Percentiles rank a stretch among this genome's conserved stretches.
Conservation (phyloP, 352 stramenopile species). For the Pythium rishiriense region DNA sequence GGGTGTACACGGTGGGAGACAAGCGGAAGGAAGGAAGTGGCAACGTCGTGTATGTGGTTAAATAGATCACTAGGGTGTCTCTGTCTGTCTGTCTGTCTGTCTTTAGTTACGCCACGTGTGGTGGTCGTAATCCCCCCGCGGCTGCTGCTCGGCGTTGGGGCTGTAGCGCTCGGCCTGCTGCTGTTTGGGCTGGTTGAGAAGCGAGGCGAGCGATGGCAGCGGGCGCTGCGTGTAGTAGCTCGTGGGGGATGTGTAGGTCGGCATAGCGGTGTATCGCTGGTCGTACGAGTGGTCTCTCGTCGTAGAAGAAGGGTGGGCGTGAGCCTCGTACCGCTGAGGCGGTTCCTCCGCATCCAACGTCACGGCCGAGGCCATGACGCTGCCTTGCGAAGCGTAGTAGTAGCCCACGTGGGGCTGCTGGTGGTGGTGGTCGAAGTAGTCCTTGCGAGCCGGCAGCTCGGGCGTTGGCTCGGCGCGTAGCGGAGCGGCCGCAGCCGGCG, state of each 20-base stretch:
- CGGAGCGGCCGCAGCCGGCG: not conserved
- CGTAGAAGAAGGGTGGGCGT: not conserved
- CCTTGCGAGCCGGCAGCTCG: not conserved
- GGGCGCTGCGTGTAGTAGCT: slow-evolving; percentile 11
- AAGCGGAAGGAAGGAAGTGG: not conserved
- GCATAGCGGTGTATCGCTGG: slow-evolving; percentile 14
- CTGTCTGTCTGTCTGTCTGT: not conserved
- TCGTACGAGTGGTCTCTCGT: slow-evolving; percentile 16
- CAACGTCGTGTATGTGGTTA: not conserved
- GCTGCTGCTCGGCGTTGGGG: not conserved
- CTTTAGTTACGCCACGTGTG: slow-evolving; percentile 3
- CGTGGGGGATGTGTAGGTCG: slow-evolving; percentile 5
- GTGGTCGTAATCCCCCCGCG: slow-evolving; percentile 3
- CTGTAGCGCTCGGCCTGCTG: not conserved
- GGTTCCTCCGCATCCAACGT: slow-evolving; percentile 20
- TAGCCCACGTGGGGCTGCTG: slow-evolving; percentile 3
- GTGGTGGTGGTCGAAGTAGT: slow-evolving; percentile 3
- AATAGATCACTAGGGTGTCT: not conserved
- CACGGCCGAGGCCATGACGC: slow-evolving; percentile 21
- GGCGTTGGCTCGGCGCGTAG: not conserved
- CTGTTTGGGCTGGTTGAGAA: slow-evolving; percentile 17
- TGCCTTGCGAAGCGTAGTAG: slow-evolving; percentile 14
- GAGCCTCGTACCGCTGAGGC: slow-evolving; percentile 5
- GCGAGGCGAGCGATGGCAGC: slow-evolving; percentile 20
- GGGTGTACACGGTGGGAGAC: not conserved